Conservation (phyloP, 78 protist species). For the Creolimax fragrantissima region DNA sequence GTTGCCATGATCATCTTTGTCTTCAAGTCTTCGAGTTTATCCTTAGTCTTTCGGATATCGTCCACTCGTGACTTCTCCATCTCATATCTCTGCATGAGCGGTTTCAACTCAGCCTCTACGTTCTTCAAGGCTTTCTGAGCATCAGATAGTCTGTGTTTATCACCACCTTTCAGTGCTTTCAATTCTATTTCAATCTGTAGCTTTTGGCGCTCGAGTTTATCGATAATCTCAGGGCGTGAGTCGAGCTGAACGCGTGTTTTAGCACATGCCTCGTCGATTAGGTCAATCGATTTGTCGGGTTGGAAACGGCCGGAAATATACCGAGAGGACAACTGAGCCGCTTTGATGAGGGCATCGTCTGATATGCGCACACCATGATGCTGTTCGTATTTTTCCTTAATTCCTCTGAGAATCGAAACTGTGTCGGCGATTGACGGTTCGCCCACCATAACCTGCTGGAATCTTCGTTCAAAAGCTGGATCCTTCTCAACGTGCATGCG, state of each 20-base stretch:
- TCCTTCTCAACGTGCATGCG: constrained; percentile 92
- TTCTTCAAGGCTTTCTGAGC: constrained; percentile 50
- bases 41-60: constrained; percentile 46
- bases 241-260: constrained; percentile 80
- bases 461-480: constrained; percentile 95
- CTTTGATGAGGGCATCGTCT: constrained; percentile 90
- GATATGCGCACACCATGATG: constrained; percentile 90
- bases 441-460: constrained; percentile 80
- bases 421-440: constrained; percentile 93
- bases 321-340: constrained; percentile 80
- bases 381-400: constrained; percentile 74
- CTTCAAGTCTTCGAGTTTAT: constrained; percentile 59
- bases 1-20: constrained; percentile 69
- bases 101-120: constrained; percentile 35
- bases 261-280: constrained; percentile 95
- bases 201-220: constrained; percentile 67
- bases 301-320: constrained; percentile 89
- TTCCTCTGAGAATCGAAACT: constrained; percentile 93
- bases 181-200: constrained; percentile 87
- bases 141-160: constrained; percentile 54
- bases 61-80: constrained; percentile 66
- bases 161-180: constrained; percentile 76
- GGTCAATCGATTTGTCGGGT: constrained; percentile 99
- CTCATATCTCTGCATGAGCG: constrained; percentile 45
- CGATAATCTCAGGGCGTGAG: constrained; percentile 83